Evolutionary conservation across 345 rosid species (phyloP).

Genomic region (Aegle marmelos): DNA sequence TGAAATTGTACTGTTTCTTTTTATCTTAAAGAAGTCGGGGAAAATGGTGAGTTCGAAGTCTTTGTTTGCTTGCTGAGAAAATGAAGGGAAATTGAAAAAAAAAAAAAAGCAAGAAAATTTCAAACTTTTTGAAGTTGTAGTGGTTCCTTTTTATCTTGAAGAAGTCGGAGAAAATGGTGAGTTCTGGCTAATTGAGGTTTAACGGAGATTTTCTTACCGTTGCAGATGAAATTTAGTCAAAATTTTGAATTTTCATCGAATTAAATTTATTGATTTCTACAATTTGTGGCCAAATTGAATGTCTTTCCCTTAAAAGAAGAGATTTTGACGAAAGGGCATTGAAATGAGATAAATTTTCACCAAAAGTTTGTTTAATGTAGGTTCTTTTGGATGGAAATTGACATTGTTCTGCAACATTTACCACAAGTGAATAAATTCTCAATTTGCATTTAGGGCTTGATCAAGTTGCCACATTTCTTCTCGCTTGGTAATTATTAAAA

Average conservation of each 20-base stretch:
- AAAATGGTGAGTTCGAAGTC: background rate
- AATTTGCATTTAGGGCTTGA: background rate
- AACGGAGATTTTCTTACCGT: background rate
- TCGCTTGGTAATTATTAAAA: background rate
- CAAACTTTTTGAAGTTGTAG: background rate
- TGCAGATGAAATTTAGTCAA: background rate
- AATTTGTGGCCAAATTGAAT: background rate
- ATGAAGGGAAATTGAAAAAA: background rate
- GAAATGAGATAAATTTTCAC: background rate
- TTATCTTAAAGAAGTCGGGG: background rate
- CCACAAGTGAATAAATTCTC: background rate
- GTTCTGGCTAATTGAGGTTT: background rate
- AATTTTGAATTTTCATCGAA: background rate
- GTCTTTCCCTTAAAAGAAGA: background rate
- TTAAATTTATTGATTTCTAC: background rate
- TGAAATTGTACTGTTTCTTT: background rate
- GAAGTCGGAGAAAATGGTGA: background rate
- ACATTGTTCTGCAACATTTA: background rate
- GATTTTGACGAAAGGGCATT: background rate
- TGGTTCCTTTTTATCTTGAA: background rate
- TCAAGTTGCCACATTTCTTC: background rate
- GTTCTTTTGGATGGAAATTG: conserved; percentile 9
- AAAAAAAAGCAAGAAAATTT: no score
- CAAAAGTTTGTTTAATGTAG: background rate
- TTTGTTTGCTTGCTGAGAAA: conserved; percentile 8